These are phyloP conservation scores for Helicostylum pulchrum DNA, from an alignment of 192 early-diverging fungal genomes.

Conservation along the genomic window DNA sequence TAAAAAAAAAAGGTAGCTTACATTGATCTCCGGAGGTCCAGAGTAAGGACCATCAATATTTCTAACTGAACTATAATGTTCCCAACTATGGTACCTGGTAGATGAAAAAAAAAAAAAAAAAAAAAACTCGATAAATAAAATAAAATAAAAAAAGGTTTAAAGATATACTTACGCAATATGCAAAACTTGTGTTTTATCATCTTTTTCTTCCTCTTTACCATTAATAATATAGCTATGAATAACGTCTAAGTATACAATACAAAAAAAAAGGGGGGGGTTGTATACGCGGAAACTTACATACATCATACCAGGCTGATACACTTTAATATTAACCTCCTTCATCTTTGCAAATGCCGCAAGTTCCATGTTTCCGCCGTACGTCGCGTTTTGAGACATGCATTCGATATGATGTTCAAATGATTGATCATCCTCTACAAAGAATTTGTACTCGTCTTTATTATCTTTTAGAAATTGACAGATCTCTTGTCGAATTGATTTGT, in stretches of 20 bases:
- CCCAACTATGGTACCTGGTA: constrained; percentile 66
- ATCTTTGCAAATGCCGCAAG: constrained; percentile 67
- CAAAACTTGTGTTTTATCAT: constrained; percentile 35
- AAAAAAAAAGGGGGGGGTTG: neutral
- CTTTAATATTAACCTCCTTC: constrained; percentile 59
- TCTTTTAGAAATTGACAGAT: constrained; percentile 62
- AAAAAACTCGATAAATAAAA: neutral
- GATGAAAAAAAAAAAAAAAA: neutral
- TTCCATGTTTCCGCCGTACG: constrained; percentile 74
- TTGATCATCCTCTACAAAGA: constrained; percentile 63
- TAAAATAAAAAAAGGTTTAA: neutral
- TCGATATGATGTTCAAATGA: constrained; percentile 54
- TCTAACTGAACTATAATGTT: constrained; percentile 74
- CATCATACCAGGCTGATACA: constrained; percentile 68
- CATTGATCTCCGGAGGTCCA: constrained; percentile 60
- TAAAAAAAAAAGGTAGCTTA: too few relatives aligned
- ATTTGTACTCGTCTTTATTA: constrained; percentile 55
- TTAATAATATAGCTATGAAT: constrained; percentile 56
- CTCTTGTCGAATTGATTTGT: constrained; percentile 48
- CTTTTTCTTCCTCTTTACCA: constrained; percentile 46
- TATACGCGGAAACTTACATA: constrained; percentile 1
- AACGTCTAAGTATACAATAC: neutral
- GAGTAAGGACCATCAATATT: constrained; percentile 60
- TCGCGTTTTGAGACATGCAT: constrained; percentile 58
- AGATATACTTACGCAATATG: constrained; percentile 54